Evolutionary conservation across 1,284 basidiomycete genomes (phyloP).

Genomic region (Trametes pubescens): DNA sequence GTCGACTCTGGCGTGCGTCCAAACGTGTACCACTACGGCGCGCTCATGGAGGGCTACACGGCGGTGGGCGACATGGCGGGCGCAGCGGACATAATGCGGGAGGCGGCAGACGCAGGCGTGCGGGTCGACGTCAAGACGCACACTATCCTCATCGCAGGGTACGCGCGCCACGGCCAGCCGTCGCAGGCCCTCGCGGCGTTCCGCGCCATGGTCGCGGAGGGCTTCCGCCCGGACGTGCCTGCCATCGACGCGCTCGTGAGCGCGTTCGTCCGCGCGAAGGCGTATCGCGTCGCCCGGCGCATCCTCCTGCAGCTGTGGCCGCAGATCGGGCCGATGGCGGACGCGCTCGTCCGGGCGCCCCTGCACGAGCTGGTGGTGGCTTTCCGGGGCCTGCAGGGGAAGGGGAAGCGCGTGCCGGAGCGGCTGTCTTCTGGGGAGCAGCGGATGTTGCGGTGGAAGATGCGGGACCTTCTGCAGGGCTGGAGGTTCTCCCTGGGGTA

Average conservation of each 20-base stretch:
- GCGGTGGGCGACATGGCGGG: constrained; percentile 59
- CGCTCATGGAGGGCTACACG: constrained; percentile 74
- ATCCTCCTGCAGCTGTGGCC: constrained; percentile 70
- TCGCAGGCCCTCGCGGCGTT: constrained; percentile 62
- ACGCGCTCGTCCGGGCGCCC: constrained; percentile 48
- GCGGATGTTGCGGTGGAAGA: constrained; percentile 37
- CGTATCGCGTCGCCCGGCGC: constrained; percentile 56
- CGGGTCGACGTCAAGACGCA: constrained; percentile 69
- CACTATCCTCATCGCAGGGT: constrained; percentile 75
- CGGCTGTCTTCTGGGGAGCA: constrained; percentile 23
- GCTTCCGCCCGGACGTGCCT: constrained; percentile 70
- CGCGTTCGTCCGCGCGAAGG: constrained; percentile 66
- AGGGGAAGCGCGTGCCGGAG: constrained; percentile 6
- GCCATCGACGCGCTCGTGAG: constrained; percentile 74
- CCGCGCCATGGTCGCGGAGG: constrained; percentile 65
- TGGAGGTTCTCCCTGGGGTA: constrained; percentile 21
- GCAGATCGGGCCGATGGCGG: constrained; percentile 68
- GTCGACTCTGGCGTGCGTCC: constrained; percentile 70
- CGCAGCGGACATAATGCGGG: constrained; percentile 60
- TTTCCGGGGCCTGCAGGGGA: constrained; percentile 52
- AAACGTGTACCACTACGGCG: constrained; percentile 71
- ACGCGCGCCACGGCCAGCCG: constrained; percentile 66
- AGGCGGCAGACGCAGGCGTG: constrained; percentile 57
- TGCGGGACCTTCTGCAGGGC: constrained; percentile 30
- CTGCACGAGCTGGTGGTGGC: constrained; percentile 53